phyloP scores from a whole-genome alignment of 2,329 filamentous ascomycete genomes.

The Exophiala oligosperma region DNA sequence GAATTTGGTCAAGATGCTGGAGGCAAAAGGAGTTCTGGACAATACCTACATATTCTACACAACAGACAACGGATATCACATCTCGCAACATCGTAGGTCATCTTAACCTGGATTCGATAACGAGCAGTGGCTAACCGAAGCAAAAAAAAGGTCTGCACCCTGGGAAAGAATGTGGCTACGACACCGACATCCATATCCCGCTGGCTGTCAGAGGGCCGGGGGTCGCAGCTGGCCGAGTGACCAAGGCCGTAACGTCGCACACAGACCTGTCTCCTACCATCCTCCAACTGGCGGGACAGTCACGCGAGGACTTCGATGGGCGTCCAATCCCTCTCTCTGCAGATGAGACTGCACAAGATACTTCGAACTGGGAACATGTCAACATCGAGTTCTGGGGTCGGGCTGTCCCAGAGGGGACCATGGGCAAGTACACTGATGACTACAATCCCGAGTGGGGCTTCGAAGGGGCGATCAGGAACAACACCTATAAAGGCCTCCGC shows the following conservation, averaged over 20 bases:
- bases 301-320: constrained; percentile 58
- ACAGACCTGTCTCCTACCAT: constrained; percentile 65
- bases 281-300: constrained; percentile 36
- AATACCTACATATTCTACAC: constrained; percentile 64
- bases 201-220: constrained; percentile 62
- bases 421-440: constrained; percentile 13
- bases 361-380: constrained; percentile 53
- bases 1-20: constrained; percentile 43
- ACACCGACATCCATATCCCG: constrained; percentile 62
- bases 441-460: background rate
- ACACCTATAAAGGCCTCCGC: constrained; percentile 42
- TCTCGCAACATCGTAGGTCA: constrained; percentile 52
- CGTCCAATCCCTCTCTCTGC: constrained; percentile 47
- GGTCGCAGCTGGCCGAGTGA: constrained; percentile 44
- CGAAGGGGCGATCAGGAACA: constrained; percentile 10
- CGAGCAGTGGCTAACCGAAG: too few species aligned
- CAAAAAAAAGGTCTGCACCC: constrained; percentile 46
- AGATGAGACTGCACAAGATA: constrained; percentile 27
- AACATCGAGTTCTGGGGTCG: constrained; percentile 60
- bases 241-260: constrained; percentile 58
- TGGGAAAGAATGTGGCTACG: constrained; percentile 59
- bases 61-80: constrained; percentile 62
- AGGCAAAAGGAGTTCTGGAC: constrained; percentile 44
- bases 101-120: too few species aligned
- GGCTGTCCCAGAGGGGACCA: constrained; percentile 35